phyloP scores from a whole-genome alignment of 176 grass and related monocot species.

The Miscanthus lutarioriparius region DNA sequence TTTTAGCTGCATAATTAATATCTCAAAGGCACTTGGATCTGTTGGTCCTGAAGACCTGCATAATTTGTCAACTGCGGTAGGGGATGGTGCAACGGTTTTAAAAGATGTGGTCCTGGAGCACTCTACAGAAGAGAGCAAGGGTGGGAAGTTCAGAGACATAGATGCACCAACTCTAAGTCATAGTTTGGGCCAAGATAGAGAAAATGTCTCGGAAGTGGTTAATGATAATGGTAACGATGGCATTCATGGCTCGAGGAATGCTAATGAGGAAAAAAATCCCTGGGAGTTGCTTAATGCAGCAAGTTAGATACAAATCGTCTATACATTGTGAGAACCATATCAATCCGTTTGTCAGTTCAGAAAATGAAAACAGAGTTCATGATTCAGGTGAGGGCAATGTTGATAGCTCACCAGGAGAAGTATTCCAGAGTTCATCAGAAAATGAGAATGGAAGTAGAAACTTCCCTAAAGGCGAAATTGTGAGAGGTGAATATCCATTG shows the following conservation, averaged over 20 bases:
- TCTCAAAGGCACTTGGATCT: conserved; percentile 56
- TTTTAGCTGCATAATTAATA: conserved; percentile 50
- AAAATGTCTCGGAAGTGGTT: not conserved
- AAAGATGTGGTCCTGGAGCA: too few relatives aligned
- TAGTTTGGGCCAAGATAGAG: conserved; percentile 10
- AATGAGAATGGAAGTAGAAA: conserved; percentile 19
- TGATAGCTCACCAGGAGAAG: conserved; percentile 20
- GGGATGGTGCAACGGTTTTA: not conserved
- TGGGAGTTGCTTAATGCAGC: conserved; percentile 10
- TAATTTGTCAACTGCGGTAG: conserved; percentile 18
- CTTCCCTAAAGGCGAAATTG: conserved; percentile 20
- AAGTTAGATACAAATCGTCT: conserved; percentile 8
- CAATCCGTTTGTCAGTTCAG: conserved; percentile 6
- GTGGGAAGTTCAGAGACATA: conserved; percentile 9
- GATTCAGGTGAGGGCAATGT: conserved; percentile 5
- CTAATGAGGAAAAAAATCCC: conserved; percentile 3
- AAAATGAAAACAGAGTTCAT: conserved; percentile 7
- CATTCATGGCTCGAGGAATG: conserved; percentile 30
- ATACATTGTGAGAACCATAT: conserved; percentile 2
- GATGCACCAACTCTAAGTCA: conserved; percentile 22
- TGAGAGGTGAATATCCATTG: conserved; percentile 34
- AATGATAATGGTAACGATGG: conserved; percentile 12
- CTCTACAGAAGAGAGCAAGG: too few relatives aligned
- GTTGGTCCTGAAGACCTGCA: not conserved
- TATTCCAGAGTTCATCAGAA: conserved; percentile 18